A percentile compares a stretch with the other conserved stretches of the same genome.
phyloP scores from a whole-genome alignment of 2,329 filamentous ascomycete genomes.

The Bipolaris cookei region DNA sequence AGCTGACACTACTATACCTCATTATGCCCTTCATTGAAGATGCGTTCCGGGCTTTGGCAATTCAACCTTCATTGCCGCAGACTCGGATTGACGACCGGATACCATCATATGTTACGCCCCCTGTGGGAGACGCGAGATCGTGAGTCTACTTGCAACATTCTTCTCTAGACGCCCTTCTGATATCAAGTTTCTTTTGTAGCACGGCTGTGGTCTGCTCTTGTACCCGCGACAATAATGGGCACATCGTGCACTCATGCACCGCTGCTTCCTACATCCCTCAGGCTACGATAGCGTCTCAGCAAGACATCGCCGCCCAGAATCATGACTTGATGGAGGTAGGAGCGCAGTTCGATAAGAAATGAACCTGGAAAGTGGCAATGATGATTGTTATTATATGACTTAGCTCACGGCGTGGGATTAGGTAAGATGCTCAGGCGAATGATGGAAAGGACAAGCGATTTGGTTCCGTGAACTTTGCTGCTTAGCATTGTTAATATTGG shows the following conservation, averaged over 20 bases:
- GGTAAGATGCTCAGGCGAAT: background rate
- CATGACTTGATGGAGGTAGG: background rate
- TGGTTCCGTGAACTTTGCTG: background rate
- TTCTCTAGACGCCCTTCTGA: background rate
- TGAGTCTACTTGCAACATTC: background rate
- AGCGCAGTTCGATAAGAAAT: conserved; percentile 2
- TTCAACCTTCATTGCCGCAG: background rate
- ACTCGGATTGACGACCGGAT: background rate
- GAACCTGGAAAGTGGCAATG: background rate
- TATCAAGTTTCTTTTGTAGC: background rate
- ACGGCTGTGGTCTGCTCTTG: background rate
- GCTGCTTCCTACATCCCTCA: background rate
- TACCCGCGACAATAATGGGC: background rate
- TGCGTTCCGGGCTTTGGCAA: too few relatives aligned
- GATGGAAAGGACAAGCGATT: background rate
- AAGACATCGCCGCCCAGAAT: background rate
- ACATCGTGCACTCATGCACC: background rate
- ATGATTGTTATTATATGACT: background rate
- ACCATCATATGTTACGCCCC: background rate
- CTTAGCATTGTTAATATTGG: background rate
- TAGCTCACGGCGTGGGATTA: background rate
- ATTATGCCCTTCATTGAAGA: conserved; percentile 1
- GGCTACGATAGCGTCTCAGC: background rate
- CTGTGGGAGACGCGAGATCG: background rate
- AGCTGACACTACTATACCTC: background rate